Evolutionary conservation across 192 early-diverging fungal species (phyloP).

Genomic region (Backusella psychrophila): DNA sequence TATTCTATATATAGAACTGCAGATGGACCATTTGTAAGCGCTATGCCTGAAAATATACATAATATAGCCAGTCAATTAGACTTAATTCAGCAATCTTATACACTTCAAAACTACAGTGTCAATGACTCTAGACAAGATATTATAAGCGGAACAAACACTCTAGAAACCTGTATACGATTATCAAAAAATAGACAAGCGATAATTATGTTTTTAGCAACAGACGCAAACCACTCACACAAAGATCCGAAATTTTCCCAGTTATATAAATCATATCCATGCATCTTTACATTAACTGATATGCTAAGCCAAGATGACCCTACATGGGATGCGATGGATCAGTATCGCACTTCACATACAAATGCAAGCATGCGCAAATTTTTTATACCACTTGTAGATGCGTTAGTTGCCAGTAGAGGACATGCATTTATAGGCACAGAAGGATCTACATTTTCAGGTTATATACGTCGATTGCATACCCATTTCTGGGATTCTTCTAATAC

Average conservation of each 20-base stretch:
- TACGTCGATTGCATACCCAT: conserved; percentile 28
- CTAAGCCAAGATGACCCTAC: conserved; percentile 3
- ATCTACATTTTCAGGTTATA: conserved; percentile 33
- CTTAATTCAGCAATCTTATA: not conserved
- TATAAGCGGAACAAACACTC: not conserved
- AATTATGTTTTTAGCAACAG: conserved; percentile 51
- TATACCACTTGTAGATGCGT: conserved; percentile 31
- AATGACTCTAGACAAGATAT: not conserved
- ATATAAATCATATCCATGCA: conserved; percentile 42
- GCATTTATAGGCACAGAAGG: conserved; percentile 31
- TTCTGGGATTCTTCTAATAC: conserved; percentile 20
- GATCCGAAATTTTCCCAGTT: conserved; percentile 40
- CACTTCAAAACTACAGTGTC: not conserved
- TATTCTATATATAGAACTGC: conserved; percentile 23
- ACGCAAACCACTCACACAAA: conserved; percentile 35
- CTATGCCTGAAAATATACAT: conserved; percentile 25
- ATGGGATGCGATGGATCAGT: conserved; percentile 19
- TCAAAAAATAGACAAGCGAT: conserved; percentile 15
- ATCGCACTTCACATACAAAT: conserved; percentile 15
- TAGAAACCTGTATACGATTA: not conserved
- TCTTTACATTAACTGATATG: conserved; percentile 45
- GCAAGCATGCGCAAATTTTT: conserved; percentile 24
- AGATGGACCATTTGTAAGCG: conserved; percentile 30
- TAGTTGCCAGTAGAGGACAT: conserved; percentile 30
- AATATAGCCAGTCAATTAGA: conserved; percentile 15